Conservation (phyloP, 768 basidiomycete species). For the Xerocomellus dryophilus region DNA sequence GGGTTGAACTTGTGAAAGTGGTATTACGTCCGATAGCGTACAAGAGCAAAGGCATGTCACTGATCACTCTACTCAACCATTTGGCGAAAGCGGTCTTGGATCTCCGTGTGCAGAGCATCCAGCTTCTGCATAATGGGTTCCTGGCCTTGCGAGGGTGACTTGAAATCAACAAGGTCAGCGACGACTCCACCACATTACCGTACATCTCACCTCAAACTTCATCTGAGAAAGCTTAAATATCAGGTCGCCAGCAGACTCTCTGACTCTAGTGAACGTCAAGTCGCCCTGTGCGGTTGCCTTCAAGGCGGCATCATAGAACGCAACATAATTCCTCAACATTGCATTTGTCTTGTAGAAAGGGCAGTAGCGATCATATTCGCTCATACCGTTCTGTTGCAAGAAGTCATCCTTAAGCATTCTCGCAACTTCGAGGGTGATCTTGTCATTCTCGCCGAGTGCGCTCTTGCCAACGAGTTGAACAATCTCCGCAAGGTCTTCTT, state of each 20-base stretch:
- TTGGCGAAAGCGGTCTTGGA: conserved; percentile 90
- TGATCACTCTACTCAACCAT: conserved; percentile 63
- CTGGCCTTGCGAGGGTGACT: conserved; percentile 92
- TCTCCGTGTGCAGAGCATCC: conserved; percentile 78
- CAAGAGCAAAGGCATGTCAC: conserved; percentile 8
- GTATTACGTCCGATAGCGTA: conserved; percentile 25
- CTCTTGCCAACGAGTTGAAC: conserved; percentile 99
- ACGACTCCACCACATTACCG: neutral
- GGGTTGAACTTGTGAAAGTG: neutral
- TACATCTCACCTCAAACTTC: conserved; percentile 85
- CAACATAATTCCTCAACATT: conserved; percentile 94
- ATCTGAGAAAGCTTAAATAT: conserved; percentile 99
- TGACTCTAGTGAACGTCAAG: conserved; percentile 81
- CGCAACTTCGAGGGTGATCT: conserved; percentile 97
- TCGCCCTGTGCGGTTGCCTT: conserved; percentile 82
- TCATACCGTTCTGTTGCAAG: conserved; percentile 98
- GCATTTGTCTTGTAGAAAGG: conserved; percentile 98
- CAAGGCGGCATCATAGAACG: conserved; percentile 88
- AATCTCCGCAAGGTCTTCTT: conserved; percentile 97
- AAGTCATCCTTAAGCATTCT: conserved; percentile 97
- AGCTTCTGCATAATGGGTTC: conserved; percentile 79
- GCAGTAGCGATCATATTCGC: conserved; percentile 94
- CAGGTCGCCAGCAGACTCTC: conserved; percentile 80
- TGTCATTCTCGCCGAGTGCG: conserved; percentile 94
- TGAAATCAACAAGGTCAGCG: conserved; percentile 15